Percentiles rank a stretch among this genome's conserved stretches.
Conservation (phyloP, 1,139 yeast species). For the Cylindricascospora bacillispora region DNA sequence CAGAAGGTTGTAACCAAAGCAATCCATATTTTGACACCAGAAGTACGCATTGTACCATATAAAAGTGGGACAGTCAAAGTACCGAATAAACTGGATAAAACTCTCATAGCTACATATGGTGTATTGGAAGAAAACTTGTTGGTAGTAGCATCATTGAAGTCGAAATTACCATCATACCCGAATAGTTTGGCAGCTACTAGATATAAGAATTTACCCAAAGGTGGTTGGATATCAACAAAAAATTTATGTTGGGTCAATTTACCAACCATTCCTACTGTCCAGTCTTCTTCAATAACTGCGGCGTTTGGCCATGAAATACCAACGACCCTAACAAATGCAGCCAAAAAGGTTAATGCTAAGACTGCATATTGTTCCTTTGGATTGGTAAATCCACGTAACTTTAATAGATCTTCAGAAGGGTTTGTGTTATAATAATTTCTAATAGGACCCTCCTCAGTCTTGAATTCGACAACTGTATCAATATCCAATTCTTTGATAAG, state of each 20-base stretch:
- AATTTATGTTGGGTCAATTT: conserved; percentile 57
- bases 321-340: conserved; percentile 46
- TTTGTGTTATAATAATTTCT: conserved; percentile 32
- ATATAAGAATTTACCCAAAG: conserved; percentile 74
- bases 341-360: conserved; percentile 37
- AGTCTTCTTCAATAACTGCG: conserved; percentile 87
- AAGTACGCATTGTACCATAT: conserved; percentile 70
- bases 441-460: conserved; percentile 30
- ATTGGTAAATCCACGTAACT: conserved; percentile 26
- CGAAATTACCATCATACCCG: conserved; percentile 67
- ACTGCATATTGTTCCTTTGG: conserved; percentile 32
- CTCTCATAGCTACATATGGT: conserved; percentile 76
- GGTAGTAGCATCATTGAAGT: conserved; percentile 57
- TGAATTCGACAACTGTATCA: conserved; percentile 14
- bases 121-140: conserved; percentile 38
- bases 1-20: conserved; percentile 56
- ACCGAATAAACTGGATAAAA: conserved; percentile 73
- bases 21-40: conserved; percentile 74
- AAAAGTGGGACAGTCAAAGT: conserved; percentile 62
- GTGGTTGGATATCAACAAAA: conserved; percentile 92
- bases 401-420: conserved; percentile 30
- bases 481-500: not conserved
- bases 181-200: conserved; percentile 61
- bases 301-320: conserved; percentile 54
- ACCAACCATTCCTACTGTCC: conserved; percentile 63